Percentiles rank a stretch among this genome's conserved stretches.
Conservation (phyloP, 2,329 filamentous ascomycete species). For the Alternaria longipes region DNA sequence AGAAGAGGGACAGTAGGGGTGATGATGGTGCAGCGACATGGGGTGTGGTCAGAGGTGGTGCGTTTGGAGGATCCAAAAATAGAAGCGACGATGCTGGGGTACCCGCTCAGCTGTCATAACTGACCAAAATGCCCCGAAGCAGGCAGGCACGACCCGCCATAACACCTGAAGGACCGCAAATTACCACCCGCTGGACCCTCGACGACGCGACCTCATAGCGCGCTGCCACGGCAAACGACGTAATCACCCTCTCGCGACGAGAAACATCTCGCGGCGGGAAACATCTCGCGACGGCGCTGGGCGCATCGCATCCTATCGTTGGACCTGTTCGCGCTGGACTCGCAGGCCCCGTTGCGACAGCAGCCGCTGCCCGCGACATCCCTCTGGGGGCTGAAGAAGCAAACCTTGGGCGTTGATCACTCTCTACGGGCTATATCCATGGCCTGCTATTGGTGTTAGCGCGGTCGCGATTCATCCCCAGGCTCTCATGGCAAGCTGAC, state of each 20-base stretch:
- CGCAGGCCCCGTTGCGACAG: slow-evolving; percentile 25
- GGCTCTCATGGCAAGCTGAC: slow-evolving; percentile 46
- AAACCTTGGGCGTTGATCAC: slow-evolving; percentile 6
- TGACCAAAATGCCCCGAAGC: slow-evolving; percentile 38
- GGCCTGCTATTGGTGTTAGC: slow-evolving; percentile 33
- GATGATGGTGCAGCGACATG: slow-evolving; percentile 27
- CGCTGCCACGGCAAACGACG: slow-evolving; percentile 18
- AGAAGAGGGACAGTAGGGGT: slow-evolving; percentile 5
- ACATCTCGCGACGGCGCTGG: slow-evolving; percentile 33
- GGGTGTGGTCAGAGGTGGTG: slow-evolving; percentile 15
- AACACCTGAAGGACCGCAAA: slow-evolving; percentile 38
- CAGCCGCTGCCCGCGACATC: slow-evolving; percentile 12
- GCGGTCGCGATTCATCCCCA: slow-evolving; percentile 29
- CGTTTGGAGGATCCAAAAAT: slow-evolving; percentile 26
- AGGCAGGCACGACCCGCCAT: slow-evolving; percentile 30
- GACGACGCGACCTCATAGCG: slow-evolving; percentile 25
- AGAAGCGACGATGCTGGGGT: slow-evolving; percentile 22
- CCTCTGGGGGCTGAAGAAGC: not conserved
- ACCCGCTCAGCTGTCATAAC: slow-evolving; percentile 28
- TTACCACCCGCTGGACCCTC: slow-evolving; percentile 31
- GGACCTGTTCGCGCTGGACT: slow-evolving; percentile 28
- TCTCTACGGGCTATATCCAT: slow-evolving; percentile 25
- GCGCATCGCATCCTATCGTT: slow-evolving; percentile 42
- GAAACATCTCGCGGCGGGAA: not conserved
- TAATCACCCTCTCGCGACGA: slow-evolving; percentile 8